Evolutionary conservation across 208 protist species (phyloP).

Genomic region (Blechomonas ayalai): DNA sequence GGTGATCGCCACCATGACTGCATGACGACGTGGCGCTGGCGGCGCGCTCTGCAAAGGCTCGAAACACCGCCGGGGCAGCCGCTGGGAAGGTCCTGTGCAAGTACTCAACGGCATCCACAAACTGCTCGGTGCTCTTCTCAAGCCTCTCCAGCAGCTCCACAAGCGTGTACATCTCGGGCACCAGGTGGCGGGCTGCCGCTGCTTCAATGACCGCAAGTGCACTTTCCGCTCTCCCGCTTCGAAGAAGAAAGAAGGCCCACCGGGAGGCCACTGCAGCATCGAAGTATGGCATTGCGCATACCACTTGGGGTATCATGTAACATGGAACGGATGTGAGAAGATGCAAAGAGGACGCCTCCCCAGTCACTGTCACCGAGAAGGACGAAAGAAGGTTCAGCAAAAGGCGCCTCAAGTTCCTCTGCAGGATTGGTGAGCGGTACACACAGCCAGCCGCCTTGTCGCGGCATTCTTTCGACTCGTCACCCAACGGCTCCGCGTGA

Average conservation of each 20-base stretch:
- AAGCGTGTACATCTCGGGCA: constrained; percentile 40
- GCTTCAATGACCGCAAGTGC: constrained; percentile 6
- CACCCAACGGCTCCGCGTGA: no score
- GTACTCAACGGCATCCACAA: constrained; percentile 10
- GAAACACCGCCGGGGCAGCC: constrained; percentile 30
- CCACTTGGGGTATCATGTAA: no score
- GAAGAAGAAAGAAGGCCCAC: constrained; percentile 13
- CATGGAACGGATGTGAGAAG: no score
- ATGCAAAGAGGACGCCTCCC: constrained; percentile 3
- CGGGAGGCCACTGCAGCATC: constrained; percentile 7
- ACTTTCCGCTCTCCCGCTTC: constrained; percentile 4
- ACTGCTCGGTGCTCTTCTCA: not conserved
- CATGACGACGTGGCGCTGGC: constrained; percentile 1
- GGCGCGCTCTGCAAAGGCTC: constrained; percentile 52
- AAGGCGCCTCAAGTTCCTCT: no score
- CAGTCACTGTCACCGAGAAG: not conserved
- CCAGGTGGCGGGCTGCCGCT: constrained; percentile 13
- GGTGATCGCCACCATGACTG: not conserved
- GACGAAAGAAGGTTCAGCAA: no score
- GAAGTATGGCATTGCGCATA: constrained; percentile 12
- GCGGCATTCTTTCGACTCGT: no score
- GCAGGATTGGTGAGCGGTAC: no score
- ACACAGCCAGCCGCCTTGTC: no score
- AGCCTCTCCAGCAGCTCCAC: constrained; percentile 40
- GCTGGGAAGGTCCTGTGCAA: constrained; percentile 17